These are phyloP conservation scores for Leishmania arabica DNA, from an alignment of 208 protist genomes.

Conservation along the genomic window DNA sequence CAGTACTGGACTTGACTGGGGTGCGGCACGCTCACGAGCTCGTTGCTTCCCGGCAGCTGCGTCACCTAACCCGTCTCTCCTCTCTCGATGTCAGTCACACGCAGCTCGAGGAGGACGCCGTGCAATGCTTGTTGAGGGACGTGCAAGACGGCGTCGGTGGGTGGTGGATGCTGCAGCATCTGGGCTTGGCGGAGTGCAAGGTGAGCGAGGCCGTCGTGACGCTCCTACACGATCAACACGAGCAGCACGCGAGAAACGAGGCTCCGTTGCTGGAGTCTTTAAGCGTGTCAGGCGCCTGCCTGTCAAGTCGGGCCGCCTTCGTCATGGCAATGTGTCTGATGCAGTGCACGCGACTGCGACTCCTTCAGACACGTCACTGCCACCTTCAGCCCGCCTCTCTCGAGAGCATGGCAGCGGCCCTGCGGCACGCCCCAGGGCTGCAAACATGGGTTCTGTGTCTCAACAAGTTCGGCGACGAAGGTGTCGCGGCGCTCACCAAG, in stretches of 20 bases:
- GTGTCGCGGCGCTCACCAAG: conserved; percentile 30
- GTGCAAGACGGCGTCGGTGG: conserved; percentile 44
- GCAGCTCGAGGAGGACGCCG: conserved; percentile 43
- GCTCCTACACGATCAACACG: conserved; percentile 30
- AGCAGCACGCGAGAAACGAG: conserved; percentile 8
- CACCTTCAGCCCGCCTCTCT: conserved; percentile 35
- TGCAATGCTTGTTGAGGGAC: conserved; percentile 33
- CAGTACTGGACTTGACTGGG: conserved; percentile 44
- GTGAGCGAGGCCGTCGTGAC: conserved; percentile 41
- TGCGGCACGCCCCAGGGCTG: conserved; percentile 39
- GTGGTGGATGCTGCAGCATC: conserved; percentile 52
- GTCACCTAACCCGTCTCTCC: conserved; percentile 18
- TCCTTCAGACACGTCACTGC: conserved; percentile 67
- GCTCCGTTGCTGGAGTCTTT: conserved; percentile 34
- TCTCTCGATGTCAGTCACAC: conserved; percentile 54
- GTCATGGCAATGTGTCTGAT: conserved; percentile 48
- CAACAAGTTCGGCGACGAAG: conserved; percentile 65
- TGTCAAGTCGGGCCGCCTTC: conserved; percentile 48
- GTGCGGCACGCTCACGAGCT: conserved; percentile 32
- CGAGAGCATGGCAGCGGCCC: conserved; percentile 35
- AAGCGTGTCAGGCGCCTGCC: conserved; percentile 51
- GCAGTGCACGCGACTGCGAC: conserved; percentile 38
- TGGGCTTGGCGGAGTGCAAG: conserved; percentile 60
- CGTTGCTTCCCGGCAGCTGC: conserved; percentile 20
- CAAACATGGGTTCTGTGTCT: conserved; percentile 49